phyloP scores from a whole-genome alignment of 495 filamentous ascomycete genomes.

The Aspergillus taichungensis region DNA sequence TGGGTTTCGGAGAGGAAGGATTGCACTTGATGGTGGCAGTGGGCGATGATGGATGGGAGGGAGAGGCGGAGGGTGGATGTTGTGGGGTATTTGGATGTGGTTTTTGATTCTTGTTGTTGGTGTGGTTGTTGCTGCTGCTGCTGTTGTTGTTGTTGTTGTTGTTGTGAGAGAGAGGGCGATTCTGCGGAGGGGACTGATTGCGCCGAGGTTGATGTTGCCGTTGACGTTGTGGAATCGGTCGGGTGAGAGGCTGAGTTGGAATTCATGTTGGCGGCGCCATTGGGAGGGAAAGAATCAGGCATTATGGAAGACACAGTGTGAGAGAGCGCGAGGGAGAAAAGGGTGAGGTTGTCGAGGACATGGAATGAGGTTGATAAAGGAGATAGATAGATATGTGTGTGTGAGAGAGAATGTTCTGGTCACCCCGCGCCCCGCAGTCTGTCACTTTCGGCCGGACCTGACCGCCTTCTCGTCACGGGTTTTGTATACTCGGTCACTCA shows the following conservation, averaged over 20 bases:
- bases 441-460: no score
- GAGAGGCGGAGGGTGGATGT: constrained; percentile 2
- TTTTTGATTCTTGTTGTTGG: background rate
- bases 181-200: no score
- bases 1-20: constrained; percentile 58
- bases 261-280: background rate
- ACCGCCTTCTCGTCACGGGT: no score
- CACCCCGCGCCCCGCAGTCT: no score
- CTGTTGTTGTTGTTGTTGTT: background rate
- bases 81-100: background rate
- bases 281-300: background rate
- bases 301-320: no score
- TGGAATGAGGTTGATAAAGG: no score
- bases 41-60: constrained; percentile 43
- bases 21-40: constrained; percentile 54
- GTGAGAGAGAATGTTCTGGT: no score
- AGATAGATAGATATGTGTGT: no score
- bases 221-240: background rate
- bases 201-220: background rate
- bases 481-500: no score
- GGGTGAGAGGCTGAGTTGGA: background rate
- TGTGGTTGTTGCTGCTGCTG: constrained; percentile 2
- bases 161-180: constrained; percentile 12
- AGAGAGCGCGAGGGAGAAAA: no score
- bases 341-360: no score